Base-by-base conservation (phyloP, 2,329 filamentous ascomycete genomes). In the Lithohypha guttulata region DNA sequence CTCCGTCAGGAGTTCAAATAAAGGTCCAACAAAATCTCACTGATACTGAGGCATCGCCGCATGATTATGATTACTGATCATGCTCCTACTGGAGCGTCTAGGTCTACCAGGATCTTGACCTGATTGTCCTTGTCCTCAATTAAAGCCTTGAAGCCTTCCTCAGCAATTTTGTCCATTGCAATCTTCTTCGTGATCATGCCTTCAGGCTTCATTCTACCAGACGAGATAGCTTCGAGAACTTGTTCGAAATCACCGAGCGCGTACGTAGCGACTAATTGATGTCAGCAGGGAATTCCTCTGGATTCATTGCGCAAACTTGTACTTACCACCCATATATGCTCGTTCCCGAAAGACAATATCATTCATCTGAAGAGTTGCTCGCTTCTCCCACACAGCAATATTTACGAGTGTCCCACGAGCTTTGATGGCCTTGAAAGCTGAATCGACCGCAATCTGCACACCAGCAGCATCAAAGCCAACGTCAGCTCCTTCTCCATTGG, bases 101-200 rank as follows among this genome's bases (percentile, higher is more conserved):
- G 41, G 31, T 50, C 40, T 15, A 79, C 69, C 28, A 79, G 47
- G 20, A 79, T 71, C 57, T 79, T 79, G 13, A 78, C 72, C 49
- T 79, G 72, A 33, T 66, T 70, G 25, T 77, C 71, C 49, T 73
- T 75, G 45, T 78, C 68, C 7, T 69, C 56, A 19, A 77, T 69
- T 35, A 79, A 55, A 1, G 70, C 63, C 43, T 68, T 63, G 47
- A 79, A 71, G 0, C 73, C 75, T 21, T 70, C 63, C 20, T 76
- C 64, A 0, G 74, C 70, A 8, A 77, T 54, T 14, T 72, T 59
- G n/a, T 72, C 65, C 25, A 79, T 55, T 28, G 59, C 54, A 20
- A 79, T 71, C 47, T 62, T 72, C 35, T 67, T 64, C 0, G 75
- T 79, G 29, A 80, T 75, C 75, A 79, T 78, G 15, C 59, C 57